phyloP scores from a whole-genome alignment of 192 early-diverging fungal species.

The Mortierella alpina region DNA sequence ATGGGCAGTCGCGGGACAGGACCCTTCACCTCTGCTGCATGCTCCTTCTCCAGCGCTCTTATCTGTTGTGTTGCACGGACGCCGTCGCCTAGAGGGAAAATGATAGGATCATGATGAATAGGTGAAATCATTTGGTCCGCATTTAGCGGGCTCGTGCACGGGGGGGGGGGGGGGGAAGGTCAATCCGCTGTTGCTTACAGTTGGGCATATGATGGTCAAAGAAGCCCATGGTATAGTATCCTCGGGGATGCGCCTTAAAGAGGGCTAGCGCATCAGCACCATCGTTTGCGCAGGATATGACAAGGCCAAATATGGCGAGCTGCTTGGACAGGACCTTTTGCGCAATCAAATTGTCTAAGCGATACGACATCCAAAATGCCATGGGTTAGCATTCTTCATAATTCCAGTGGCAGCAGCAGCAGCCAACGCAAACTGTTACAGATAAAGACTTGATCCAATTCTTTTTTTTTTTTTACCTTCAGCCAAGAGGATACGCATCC shows the following conservation, averaged over 20 bases:
- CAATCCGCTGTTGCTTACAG: conserved; percentile 25
- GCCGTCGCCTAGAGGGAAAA: conserved; percentile 50
- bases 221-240: conserved; percentile 59
- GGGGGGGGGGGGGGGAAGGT: not conserved
- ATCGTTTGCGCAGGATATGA: conserved; percentile 61
- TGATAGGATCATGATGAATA: not conserved
- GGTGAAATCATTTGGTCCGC: not conserved
- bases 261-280: conserved; percentile 57
- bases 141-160: not conserved
- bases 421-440: not conserved
- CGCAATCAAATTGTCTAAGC: conserved; percentile 57
- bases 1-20: conserved; percentile 49
- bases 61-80: conserved; percentile 64
- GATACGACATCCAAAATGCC: not conserved
- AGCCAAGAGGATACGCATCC: conserved; percentile 57
- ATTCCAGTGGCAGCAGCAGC: not conserved
- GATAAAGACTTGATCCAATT: too few species aligned
- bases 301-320: conserved; percentile 55
- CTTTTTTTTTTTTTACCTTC: conserved; percentile 40
- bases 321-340: conserved; percentile 61
- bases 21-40: conserved; percentile 40
- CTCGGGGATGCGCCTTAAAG: conserved; percentile 53
- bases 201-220: conserved; percentile 68
- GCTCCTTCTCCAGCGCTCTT: conserved; percentile 49
- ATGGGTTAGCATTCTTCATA: not conserved